A percentile compares a stretch with the other conserved stretches of the same genome.
Evolutionary conservation across 2,329 filamentous ascomycete genomes (phyloP).

Genomic region (Talaromyces sp.): DNA sequence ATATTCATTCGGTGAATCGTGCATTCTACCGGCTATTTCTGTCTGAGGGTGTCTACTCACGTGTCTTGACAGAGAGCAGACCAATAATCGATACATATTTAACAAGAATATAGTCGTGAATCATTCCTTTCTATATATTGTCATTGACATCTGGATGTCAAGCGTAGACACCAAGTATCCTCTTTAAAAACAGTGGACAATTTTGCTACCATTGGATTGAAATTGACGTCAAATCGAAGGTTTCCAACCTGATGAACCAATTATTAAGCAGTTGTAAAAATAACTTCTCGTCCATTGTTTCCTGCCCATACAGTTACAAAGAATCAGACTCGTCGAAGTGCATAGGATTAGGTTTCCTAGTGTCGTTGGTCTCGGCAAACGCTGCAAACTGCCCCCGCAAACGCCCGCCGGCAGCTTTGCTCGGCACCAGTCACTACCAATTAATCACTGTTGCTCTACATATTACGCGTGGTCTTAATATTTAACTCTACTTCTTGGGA

Average conservation of each 20-base stretch:
- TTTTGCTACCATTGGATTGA: neutral
- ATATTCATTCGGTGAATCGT: neutral
- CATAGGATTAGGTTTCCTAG: neutral
- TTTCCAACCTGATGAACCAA: neutral
- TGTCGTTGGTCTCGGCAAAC: neutral
- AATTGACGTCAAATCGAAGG: neutral
- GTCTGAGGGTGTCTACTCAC: neutral
- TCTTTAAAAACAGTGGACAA: too few relatives aligned
- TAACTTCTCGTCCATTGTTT: neutral
- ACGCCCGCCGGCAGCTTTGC: neutral
- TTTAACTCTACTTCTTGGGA: neutral
- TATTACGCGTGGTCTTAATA: too few relatives aligned
- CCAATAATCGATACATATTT: neutral
- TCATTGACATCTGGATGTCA: too few relatives aligned
- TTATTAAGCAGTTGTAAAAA: neutral
- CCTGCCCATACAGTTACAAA: neutral
- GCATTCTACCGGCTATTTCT: neutral
- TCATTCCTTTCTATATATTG: neutral
- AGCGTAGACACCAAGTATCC: conserved; percentile 8
- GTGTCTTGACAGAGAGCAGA: neutral
- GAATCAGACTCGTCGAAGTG: neutral
- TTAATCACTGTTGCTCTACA: too few relatives aligned
- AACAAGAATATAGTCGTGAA: neutral
- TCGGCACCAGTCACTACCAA: too few relatives aligned
- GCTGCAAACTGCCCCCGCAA: neutral